A percentile compares a stretch with the other conserved stretches of the same genome.
Conservation (phyloP, 2,329 filamentous ascomycete species). For the Talaromyces marneffei region DNA sequence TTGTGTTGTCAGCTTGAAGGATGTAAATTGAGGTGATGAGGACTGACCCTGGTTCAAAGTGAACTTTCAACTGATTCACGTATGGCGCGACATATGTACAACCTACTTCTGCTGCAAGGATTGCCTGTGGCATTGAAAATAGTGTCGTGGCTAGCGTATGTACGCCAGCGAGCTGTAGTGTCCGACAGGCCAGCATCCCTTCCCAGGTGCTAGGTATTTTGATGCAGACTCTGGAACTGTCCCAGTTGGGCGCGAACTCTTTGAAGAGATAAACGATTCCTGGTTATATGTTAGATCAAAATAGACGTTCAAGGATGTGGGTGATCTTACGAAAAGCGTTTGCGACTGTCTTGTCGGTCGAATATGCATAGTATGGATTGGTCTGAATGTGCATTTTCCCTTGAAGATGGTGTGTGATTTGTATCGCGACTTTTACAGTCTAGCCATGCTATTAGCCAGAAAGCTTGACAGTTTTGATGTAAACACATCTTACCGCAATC, state of each 20-base stretch:
- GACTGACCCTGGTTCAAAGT: constrained; percentile 45
- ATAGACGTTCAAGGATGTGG: too few species aligned
- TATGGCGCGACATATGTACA: constrained; percentile 61
- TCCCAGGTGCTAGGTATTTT: constrained; percentile 61
- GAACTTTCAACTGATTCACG: constrained; percentile 60
- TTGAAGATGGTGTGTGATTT: constrained; percentile 46
- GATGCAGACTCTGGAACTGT: constrained; percentile 51
- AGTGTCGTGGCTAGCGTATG: constrained; percentile 58
- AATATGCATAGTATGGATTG: constrained; percentile 53
- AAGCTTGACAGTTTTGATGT: background rate
- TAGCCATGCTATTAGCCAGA: constrained; percentile 20
- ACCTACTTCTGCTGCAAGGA: constrained; percentile 51
- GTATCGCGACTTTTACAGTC: constrained; percentile 53
- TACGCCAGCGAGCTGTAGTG: constrained; percentile 50
- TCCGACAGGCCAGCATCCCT: constrained; percentile 54
- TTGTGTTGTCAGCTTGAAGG: background rate
- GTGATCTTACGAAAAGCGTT: constrained; percentile 46
- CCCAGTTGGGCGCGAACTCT: constrained; percentile 40
- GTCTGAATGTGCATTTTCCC: constrained; percentile 56
- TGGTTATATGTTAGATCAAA: constrained; percentile 22
- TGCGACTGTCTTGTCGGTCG: constrained; percentile 43
- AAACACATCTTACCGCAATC: constrained; percentile 48
- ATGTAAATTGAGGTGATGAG: background rate
- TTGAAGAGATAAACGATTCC: constrained; percentile 49
- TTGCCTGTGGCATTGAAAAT: constrained; percentile 57